Evolutionary conservation across 805 yeast species (phyloP).

Genomic region (Hagleromyces aurorensis): DNA sequence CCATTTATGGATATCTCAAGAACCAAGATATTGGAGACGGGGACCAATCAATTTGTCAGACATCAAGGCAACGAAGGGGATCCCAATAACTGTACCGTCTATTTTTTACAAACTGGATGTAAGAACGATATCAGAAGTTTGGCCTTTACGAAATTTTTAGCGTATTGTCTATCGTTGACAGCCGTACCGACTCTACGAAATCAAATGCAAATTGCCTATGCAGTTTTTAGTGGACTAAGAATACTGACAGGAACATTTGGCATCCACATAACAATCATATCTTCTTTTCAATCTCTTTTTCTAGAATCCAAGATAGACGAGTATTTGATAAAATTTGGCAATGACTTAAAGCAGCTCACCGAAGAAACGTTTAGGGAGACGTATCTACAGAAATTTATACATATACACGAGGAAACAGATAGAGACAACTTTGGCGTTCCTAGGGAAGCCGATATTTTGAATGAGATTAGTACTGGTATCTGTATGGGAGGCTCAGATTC

Average conservation of each 20-base stretch:
- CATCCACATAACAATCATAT: conserved; percentile 48
- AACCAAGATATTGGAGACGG: conserved; percentile 34
- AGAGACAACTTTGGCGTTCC: conserved; percentile 6
- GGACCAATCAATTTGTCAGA: conserved; percentile 31
- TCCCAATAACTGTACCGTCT: conserved; percentile 44
- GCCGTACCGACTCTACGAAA: conserved; percentile 43
- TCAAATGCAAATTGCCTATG: conserved; percentile 54
- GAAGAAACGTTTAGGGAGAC: conserved; percentile 32
- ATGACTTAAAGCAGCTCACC: conserved; percentile 18
- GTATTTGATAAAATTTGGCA: conserved; percentile 38
- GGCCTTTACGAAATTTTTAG: conserved; percentile 40
- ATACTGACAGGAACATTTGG: conserved; percentile 47
- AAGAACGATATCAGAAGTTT: conserved; percentile 31
- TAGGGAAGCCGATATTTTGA: conserved; percentile 26
- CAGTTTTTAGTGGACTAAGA: conserved; percentile 50
- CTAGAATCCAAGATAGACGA: conserved; percentile 42
- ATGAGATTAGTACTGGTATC: conserved; percentile 31
- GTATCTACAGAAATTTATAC: conserved; percentile 35
- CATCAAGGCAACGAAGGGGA: conserved; percentile 36
- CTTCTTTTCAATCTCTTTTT: conserved; percentile 38
- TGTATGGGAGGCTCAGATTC: conserved; percentile 27
- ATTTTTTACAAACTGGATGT: conserved; percentile 50
- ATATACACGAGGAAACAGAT: conserved; percentile 12
- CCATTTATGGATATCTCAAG: too few relatives aligned
- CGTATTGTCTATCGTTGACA: conserved; percentile 39